Conservation (phyloP, 2,329 filamentous ascomycete species). For the Ophiostoma perfectum region DNA sequence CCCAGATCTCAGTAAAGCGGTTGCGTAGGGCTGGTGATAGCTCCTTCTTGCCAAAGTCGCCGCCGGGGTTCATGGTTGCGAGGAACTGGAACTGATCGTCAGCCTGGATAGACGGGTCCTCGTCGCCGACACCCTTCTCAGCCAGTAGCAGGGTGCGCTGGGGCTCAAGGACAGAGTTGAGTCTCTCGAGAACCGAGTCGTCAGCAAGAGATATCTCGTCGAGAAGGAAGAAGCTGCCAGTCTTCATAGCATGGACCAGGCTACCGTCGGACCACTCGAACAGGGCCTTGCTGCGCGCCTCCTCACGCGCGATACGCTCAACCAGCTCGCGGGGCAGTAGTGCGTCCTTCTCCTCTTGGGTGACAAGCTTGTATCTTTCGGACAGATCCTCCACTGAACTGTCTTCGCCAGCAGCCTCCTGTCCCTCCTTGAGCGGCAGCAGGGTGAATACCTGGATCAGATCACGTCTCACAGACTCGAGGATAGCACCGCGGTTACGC, state of each 20-base stretch:
- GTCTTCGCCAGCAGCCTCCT: slow-evolving; percentile 25
- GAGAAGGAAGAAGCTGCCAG: slow-evolving; percentile 83
- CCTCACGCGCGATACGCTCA: slow-evolving; percentile 43
- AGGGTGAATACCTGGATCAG: slow-evolving; percentile 45
- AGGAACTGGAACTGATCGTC: slow-evolving; percentile 89
- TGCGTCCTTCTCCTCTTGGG: slow-evolving; percentile 38
- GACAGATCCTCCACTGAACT: slow-evolving; percentile 52
- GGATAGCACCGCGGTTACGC: slow-evolving; percentile 71
- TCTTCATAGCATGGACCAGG: slow-evolving; percentile 87
- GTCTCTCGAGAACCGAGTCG: slow-evolving; percentile 89
- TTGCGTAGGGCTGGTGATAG: slow-evolving; percentile 92
- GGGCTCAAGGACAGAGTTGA: slow-evolving; percentile 94
- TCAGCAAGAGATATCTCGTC: slow-evolving; percentile 98
- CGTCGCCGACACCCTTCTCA: slow-evolving; percentile 78
- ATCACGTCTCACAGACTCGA: slow-evolving; percentile 60
- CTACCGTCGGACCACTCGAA: slow-evolving; percentile 97
- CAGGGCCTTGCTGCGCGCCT: slow-evolving; percentile 68
- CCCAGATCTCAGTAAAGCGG: slow-evolving; percentile 98
- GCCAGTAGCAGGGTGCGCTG: slow-evolving; percentile 80
- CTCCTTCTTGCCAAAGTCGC: slow-evolving; percentile 97
- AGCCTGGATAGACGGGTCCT: slow-evolving; percentile 52
- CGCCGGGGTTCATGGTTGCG: slow-evolving; percentile 98
- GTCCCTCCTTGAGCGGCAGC: neutral
- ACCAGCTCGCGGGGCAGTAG: slow-evolving; percentile 45
- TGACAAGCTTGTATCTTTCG: slow-evolving; percentile 52